A percentile compares a stretch with the other conserved stretches of the same genome.
Evolutionary conservation across 495 filamentous ascomycete species (phyloP).

Genomic region (Aspergillus egyptiacus): DNA sequence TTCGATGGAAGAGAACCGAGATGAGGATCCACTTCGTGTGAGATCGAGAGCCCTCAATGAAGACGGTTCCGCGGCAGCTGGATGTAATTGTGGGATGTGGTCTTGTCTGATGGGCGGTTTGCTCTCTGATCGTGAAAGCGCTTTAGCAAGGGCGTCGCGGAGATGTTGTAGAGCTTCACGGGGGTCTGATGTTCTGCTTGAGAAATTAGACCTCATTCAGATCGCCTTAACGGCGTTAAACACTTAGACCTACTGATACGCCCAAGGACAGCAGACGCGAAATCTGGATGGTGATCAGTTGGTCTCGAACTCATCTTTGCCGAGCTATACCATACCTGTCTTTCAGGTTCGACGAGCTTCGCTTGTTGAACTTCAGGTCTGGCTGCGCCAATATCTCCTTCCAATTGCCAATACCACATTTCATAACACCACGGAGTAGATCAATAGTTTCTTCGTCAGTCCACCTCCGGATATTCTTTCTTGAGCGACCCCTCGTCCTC

Average conservation of each 20-base stretch:
- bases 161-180: constrained; percentile 44
- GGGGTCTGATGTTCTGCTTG: constrained; percentile 33
- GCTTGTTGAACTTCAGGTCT: constrained; percentile 66
- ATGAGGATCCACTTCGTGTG: constrained; percentile 16
- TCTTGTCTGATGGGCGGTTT: constrained; percentile 25
- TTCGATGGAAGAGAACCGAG: constrained; percentile 20
- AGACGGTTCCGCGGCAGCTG: constrained; percentile 11
- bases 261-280: constrained; percentile 62
- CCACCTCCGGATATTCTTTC: constrained; percentile 59
- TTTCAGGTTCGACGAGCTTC: constrained; percentile 77
- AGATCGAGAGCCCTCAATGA: constrained; percentile 8
- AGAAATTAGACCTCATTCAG: constrained; percentile 11
- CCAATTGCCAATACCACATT: constrained; percentile 84
- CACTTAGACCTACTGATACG: constrained; percentile 32
- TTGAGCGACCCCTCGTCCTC: constrained; percentile 38
- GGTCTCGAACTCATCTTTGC: not conserved
- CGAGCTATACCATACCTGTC: constrained; percentile 49
- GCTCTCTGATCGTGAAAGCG: constrained; percentile 31
- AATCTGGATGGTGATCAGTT: constrained; percentile 14
- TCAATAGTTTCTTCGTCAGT: constrained; percentile 76
- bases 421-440: constrained; percentile 68
- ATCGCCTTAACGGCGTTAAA: not conserved
- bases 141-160: constrained; percentile 34
- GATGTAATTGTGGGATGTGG: constrained; percentile 17
- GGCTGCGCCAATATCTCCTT: constrained; percentile 73